These are phyloP conservation scores for Lasiodiplodia sp. DNA, from an alignment of 2,329 filamentous ascomycete genomes.

Conservation along the genomic window DNA sequence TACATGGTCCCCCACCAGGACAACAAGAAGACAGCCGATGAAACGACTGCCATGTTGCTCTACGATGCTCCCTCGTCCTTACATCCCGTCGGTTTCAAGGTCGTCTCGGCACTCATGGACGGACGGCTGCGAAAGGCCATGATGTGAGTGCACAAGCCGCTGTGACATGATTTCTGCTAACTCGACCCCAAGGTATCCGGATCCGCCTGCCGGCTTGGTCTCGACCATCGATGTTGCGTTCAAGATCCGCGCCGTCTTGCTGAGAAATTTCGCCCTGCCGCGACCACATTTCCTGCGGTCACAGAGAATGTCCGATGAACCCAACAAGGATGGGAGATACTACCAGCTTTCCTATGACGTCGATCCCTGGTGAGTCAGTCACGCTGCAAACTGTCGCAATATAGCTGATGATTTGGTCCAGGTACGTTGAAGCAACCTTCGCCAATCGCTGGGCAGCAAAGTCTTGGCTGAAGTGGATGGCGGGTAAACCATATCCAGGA, in stretches of 20 bases:
- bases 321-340: constrained; percentile 60
- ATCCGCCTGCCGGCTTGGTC: constrained; percentile 45
- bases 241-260: constrained; percentile 59
- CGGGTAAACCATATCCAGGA: constrained; percentile 57
- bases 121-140: constrained; percentile 70
- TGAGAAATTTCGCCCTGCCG: constrained; percentile 68
- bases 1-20: constrained; percentile 59
- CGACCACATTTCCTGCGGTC: constrained; percentile 54
- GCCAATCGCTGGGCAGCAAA: constrained; percentile 69
- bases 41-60: constrained; percentile 68
- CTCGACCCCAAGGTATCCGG: constrained; percentile 42
- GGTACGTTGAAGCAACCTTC: constrained; percentile 60
- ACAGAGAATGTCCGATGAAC: constrained; percentile 42
- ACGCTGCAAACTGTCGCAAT: background rate
- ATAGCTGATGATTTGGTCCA: background rate
- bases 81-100: constrained; percentile 57
- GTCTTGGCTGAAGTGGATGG: constrained; percentile 58
- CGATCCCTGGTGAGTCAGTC: constrained; percentile 63
- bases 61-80: constrained; percentile 59
- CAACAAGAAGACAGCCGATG: constrained; percentile 57
- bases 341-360: constrained; percentile 62
- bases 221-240: constrained; percentile 58
- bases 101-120: constrained; percentile 68
- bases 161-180: background rate
- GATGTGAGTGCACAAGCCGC: constrained; percentile 36